phyloP scores from a whole-genome alignment of 495 filamentous ascomycete genomes.

The Aeminium ludgeri region DNA sequence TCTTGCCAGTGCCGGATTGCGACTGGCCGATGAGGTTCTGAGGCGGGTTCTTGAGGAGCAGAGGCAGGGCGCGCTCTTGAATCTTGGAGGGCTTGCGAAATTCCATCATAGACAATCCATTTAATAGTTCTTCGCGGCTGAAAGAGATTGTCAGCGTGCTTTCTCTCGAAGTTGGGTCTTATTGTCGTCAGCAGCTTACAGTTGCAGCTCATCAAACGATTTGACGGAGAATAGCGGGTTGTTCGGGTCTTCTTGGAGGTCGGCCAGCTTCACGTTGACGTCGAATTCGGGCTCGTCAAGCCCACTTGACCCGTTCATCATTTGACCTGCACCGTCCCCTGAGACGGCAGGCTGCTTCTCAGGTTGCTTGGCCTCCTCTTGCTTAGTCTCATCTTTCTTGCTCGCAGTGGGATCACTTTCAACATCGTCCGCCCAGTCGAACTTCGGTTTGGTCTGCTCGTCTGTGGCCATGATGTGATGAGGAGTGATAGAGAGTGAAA shows the following conservation, averaged over 20 bases:
- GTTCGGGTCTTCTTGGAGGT: slow-evolving; percentile 69
- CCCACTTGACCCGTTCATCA: slow-evolving; percentile 22
- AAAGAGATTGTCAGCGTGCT: background rate
- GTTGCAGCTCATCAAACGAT: slow-evolving; percentile 68
- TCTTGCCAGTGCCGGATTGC: slow-evolving; percentile 97
- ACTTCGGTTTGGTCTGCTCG: slow-evolving; percentile 1
- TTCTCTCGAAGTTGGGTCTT: too few relatives aligned
- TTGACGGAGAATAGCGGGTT: slow-evolving; percentile 76
- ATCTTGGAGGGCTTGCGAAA: slow-evolving; percentile 95
- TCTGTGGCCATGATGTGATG: too few relatives aligned
- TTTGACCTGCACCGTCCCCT: slow-evolving; percentile 34
- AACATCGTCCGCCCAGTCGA: slow-evolving; percentile 15
- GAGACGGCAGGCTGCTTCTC: slow-evolving; percentile 1
- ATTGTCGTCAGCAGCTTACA: slow-evolving; percentile 36
- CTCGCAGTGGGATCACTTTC: slow-evolving; percentile 6
- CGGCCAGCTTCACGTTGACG: slow-evolving; percentile 78
- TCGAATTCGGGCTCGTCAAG: slow-evolving; percentile 62
- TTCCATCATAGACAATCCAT: slow-evolving; percentile 59
- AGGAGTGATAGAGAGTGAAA: too few relatives aligned
- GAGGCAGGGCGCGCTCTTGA: slow-evolving; percentile 78
- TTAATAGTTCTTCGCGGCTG: slow-evolving; percentile 27
- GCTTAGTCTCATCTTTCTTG: background rate
- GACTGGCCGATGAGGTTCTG: slow-evolving; percentile 92
- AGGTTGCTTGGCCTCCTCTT: background rate
- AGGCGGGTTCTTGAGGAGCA: slow-evolving; percentile 68